Evolutionary conservation across 352 stramenopile species (phyloP).

Genomic region (Pythium biforme): DNA sequence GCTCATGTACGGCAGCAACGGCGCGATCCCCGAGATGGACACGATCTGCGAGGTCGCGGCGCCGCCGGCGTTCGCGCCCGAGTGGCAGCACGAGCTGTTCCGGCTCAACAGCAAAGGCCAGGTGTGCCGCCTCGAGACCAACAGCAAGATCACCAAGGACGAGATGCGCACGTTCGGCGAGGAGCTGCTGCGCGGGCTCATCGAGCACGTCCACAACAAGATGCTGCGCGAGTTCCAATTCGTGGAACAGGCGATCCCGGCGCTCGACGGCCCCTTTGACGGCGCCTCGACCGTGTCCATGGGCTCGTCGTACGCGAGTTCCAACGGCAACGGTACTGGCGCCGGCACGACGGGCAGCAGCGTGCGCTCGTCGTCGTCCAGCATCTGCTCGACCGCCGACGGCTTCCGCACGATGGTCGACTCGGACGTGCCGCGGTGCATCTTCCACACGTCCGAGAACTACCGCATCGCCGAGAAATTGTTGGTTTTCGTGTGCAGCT

Average conservation of each 20-base stretch:
- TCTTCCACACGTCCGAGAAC: constrained; percentile 81
- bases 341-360: constrained; percentile 20
- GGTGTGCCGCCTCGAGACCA: constrained; percentile 48
- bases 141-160: constrained; percentile 58
- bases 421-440: constrained; percentile 71
- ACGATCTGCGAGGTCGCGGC: constrained; percentile 71
- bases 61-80: constrained; percentile 36
- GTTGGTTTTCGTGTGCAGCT: constrained; percentile 83
- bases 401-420: constrained; percentile 84
- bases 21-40: constrained; percentile 53
- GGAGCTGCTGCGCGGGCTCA: constrained; percentile 63
- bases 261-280: constrained; percentile 54
- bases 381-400: constrained; percentile 78
- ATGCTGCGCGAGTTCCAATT: constrained; percentile 85
- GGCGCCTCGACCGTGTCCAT: constrained; percentile 22
- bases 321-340: background rate
- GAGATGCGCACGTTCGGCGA: constrained; percentile 73
- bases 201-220: constrained; percentile 69
- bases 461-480: constrained; percentile 75
- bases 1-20: constrained; percentile 28
- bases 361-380: constrained; percentile 73
- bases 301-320: constrained; percentile 41
- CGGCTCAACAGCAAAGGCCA: constrained; percentile 54
- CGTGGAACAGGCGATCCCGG: constrained; percentile 74
- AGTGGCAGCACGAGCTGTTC: constrained; percentile 61